These are phyloP conservation scores for Chaetomium strumarium DNA, from an alignment of 2,329 filamentous ascomycete species.

Conservation along the genomic window DNA sequence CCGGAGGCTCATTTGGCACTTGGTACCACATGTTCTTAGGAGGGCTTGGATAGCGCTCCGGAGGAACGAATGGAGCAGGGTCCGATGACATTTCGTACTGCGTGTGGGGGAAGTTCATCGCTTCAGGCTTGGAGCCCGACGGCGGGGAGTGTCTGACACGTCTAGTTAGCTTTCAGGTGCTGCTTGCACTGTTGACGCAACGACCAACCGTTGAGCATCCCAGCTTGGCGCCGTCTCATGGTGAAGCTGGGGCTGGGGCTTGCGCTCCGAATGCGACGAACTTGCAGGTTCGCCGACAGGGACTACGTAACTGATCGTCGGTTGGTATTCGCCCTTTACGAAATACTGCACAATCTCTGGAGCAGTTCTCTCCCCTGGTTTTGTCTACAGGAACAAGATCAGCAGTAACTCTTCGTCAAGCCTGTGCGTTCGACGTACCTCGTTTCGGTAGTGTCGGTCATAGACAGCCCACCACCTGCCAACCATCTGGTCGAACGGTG, in stretches of 20 bases:
- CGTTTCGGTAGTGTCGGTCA: slow-evolving; percentile 69
- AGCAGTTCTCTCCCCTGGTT: slow-evolving; percentile 17
- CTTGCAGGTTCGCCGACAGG: slow-evolving; percentile 32
- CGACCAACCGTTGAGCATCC: slow-evolving; percentile 46
- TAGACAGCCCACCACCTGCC: slow-evolving; percentile 93
- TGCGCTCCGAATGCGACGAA: slow-evolving; percentile 29
- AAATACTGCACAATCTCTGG: slow-evolving; percentile 45
- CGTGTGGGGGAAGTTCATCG: slow-evolving; percentile 70
- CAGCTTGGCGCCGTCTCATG: slow-evolving; percentile 32
- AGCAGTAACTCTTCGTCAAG: neutral
- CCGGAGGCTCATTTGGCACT: slow-evolving; percentile 60
- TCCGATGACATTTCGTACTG: slow-evolving; percentile 82
- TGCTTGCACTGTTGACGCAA: neutral
- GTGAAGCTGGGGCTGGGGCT: slow-evolving; percentile 30
- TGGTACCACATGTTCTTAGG: slow-evolving; percentile 86
- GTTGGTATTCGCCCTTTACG: slow-evolving; percentile 49
- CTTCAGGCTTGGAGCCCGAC: slow-evolving; percentile 70
- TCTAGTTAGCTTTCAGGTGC: slow-evolving; percentile 18
- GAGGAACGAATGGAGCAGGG: slow-evolving; percentile 67
- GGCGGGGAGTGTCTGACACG: slow-evolving; percentile 54
- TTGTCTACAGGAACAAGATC: slow-evolving; percentile 6
- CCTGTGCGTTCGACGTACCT: slow-evolving; percentile 35
- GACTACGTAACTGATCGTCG: slow-evolving; percentile 27
- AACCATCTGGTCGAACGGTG: slow-evolving; percentile 76
- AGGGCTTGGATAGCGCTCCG: slow-evolving; percentile 71